A percentile compares a stretch with the other conserved stretches of the same genome.
Conservation (phyloP, 2,329 filamentous ascomycete species). For the Diplodia intermedia region DNA sequence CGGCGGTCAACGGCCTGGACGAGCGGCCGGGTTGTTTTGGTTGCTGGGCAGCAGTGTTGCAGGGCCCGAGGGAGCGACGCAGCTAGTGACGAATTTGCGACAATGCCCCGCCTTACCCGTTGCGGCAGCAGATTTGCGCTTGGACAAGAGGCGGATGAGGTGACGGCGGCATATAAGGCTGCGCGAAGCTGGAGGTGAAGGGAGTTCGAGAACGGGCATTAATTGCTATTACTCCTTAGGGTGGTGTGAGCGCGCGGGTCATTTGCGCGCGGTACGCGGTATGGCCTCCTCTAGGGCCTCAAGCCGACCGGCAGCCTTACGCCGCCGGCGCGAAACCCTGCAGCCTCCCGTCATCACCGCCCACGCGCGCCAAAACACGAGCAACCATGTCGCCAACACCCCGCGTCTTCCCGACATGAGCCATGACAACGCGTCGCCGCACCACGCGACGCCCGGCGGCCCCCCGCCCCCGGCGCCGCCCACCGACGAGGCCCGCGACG, state of each 20-base stretch:
- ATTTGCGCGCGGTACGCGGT: slow-evolving; percentile 1
- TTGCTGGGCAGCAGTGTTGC: slow-evolving; percentile 24
- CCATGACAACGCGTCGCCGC: slow-evolving; percentile 16
- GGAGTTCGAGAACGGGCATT: slow-evolving; percentile 9
- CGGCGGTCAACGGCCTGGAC: neutral
- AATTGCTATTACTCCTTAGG: slow-evolving; percentile 26
- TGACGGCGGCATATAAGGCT: slow-evolving; percentile 6
- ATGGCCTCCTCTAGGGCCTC: slow-evolving; percentile 5
- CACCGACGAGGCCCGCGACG: slow-evolving; percentile 4
- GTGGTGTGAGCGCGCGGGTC: slow-evolving; percentile 24
- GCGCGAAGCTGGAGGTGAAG: slow-evolving; percentile 14
- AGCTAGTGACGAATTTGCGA: slow-evolving; percentile 21
- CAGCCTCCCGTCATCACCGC: slow-evolving; percentile 25
- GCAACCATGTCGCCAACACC: slow-evolving; percentile 18
- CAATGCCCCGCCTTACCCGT: slow-evolving; percentile 27
- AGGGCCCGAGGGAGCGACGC: slow-evolving; percentile 10
- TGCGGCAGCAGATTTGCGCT: slow-evolving; percentile 24
- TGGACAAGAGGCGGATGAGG: neutral
- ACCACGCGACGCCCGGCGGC: neutral
- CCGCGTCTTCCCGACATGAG: slow-evolving; percentile 30
- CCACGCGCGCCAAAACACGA: slow-evolving; percentile 14
- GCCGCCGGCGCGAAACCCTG: slow-evolving; percentile 15
- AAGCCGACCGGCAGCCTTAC: slow-evolving; percentile 10
- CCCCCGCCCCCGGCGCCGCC: neutral
- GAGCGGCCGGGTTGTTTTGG: slow-evolving; percentile 31